Conservation (phyloP, 345 rosid genomes). For the Aquilaria malaccensis region DNA sequence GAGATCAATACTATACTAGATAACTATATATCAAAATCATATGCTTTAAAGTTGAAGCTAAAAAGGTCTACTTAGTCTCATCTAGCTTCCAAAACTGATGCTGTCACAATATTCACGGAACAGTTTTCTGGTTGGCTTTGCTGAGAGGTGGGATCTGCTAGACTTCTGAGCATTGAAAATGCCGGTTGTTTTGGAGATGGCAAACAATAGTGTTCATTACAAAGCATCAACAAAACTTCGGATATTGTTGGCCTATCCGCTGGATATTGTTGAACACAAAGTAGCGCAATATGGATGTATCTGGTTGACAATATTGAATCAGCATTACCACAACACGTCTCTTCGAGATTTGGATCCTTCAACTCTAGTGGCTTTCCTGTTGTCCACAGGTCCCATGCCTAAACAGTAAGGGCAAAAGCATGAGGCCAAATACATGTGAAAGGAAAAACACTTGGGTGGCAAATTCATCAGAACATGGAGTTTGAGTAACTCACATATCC, state of each 20-base stretch:
- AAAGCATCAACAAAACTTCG: constrained; percentile 3
- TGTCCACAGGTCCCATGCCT: constrained; percentile 17
- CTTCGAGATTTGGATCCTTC: not conserved
- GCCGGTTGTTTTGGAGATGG: no score
- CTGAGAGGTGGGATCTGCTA: not conserved
- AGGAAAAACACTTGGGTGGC: no score
- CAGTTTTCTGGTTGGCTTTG: not conserved
- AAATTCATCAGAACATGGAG: no score
- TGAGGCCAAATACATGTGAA: no score
- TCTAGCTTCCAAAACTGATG: not conserved
- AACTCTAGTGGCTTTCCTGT: constrained; percentile 6
- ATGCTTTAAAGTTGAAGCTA: no score
- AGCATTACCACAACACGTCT: not conserved
- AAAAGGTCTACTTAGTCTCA: not conserved
- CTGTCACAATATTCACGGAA: constrained; percentile 1
- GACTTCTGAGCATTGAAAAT: no score
- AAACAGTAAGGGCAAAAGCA: not conserved
- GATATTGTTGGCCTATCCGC: constrained; percentile 2
- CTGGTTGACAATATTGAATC: no score
- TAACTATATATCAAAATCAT: no score
- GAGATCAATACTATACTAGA: no score
- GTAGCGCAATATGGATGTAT: no score
- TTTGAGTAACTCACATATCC: constrained; percentile 3
- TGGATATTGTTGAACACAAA: no score
- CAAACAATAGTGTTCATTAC: not conserved